Evolutionary conservation across 2,329 filamentous ascomycete species (phyloP).

Genomic region (Hypoxylon rubiginosum): DNA sequence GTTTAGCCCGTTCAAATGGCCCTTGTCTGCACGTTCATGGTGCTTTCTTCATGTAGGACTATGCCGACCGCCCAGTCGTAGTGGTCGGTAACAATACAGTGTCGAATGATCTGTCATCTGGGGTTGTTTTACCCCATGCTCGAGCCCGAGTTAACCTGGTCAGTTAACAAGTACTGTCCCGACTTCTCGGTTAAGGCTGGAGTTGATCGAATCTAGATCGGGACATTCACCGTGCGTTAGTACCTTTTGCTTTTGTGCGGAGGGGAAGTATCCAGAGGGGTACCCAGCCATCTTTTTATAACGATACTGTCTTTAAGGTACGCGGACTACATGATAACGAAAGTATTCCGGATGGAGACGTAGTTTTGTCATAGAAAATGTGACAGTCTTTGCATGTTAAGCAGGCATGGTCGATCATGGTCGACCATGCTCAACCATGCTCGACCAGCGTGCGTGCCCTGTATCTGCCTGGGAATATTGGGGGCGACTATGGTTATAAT

Average conservation of each 20-base stretch:
- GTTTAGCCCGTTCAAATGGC: not conserved
- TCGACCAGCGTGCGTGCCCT: not conserved
- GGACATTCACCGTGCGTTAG: not conserved
- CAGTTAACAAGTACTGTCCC: not conserved
- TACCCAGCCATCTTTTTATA: not conserved
- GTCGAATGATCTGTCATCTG: not conserved
- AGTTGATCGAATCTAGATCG: not conserved
- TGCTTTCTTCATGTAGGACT: not conserved
- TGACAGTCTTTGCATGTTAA: not conserved
- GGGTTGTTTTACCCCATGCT: not conserved
- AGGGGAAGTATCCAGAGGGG: not conserved
- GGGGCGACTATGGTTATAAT: not conserved
- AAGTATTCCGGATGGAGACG: not conserved
- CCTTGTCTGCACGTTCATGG: not conserved
- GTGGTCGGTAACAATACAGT: not conserved
- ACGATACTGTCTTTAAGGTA: not conserved
- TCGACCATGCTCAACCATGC: not conserved
- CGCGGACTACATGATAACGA: not conserved
- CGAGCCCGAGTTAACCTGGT: not conserved
- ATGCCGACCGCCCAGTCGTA: not conserved
- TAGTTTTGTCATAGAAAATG: not conserved
- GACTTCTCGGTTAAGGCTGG: slow-evolving; percentile 1
- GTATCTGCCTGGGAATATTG: not conserved
- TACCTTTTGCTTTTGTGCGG: not conserved
- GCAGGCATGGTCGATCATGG: not conserved